Evolutionary conservation across 306 rosid species (phyloP).

Genomic region (Casuarina cunninghamiana): DNA sequence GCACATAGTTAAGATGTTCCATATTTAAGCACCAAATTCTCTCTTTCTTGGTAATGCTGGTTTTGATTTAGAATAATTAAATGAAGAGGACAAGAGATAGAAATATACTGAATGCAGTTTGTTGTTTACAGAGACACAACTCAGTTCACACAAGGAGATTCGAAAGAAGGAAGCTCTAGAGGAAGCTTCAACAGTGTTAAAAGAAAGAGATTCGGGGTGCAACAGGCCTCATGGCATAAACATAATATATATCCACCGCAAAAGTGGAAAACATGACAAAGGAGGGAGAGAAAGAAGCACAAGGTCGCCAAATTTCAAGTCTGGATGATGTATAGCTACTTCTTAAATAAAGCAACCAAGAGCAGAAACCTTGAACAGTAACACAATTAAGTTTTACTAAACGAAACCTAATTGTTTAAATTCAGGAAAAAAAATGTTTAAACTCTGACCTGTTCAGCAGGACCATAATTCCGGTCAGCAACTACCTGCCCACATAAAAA

Average conservation of each 20-base stretch:
- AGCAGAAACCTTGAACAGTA: neutral
- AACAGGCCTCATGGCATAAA: neutral
- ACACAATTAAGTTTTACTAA: neutral
- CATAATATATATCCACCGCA: neutral
- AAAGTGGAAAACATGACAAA: neutral
- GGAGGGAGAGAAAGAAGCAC: conserved; percentile 1
- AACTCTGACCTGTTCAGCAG: conserved; percentile 68
- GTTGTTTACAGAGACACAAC: neutral
- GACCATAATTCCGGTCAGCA: conserved; percentile 66
- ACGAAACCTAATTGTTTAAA: neutral
- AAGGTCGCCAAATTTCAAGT: conserved; percentile 1
- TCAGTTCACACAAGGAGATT: neutral
- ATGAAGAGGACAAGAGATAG: neutral
- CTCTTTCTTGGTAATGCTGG: neutral
- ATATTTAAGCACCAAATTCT: neutral
- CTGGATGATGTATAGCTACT: neutral
- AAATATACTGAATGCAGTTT: neutral
- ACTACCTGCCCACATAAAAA: conserved; percentile 50
- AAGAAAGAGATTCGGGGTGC: neutral
- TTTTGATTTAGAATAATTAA: neutral
- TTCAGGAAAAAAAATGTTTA: conserved; percentile 5
- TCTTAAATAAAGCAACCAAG: neutral
- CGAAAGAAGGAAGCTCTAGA: neutral
- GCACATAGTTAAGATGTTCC: neutral
- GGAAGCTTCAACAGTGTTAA: neutral